These are phyloP conservation scores for Anethum foeniculum DNA, from an alignment of 140 eudicot genomes.

Conservation along the genomic window DNA sequence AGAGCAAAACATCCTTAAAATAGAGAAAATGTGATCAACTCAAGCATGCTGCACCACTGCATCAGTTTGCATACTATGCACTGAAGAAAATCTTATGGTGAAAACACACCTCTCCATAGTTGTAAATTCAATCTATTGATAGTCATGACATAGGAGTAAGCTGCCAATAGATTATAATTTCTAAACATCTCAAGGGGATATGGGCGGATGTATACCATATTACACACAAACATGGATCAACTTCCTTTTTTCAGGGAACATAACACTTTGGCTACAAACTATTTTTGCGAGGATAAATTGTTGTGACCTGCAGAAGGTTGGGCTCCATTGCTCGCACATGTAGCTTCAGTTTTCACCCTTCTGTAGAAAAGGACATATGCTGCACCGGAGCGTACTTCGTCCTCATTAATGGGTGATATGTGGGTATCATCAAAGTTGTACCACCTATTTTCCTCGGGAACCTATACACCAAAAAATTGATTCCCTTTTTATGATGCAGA, in stretches of 20 bases:
- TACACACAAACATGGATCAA: background rate
- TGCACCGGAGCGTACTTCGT: constrained; percentile 84
- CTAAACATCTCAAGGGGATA: background rate
- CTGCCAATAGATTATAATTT: background rate
- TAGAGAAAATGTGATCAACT: background rate
- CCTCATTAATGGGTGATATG: constrained; percentile 71
- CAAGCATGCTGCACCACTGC: background rate
- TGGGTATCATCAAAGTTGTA: constrained; percentile 92
- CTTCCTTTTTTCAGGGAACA: background rate
- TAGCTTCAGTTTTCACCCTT: constrained; percentile 41
- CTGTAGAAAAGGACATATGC: constrained; percentile 90
- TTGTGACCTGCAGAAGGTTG: constrained; percentile 25
- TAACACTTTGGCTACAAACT: constrained; percentile 1
- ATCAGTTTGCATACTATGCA: background rate
- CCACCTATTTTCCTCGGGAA: constrained; percentile 89
- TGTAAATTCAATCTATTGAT: background rate
- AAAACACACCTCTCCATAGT: background rate
- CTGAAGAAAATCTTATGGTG: background rate
- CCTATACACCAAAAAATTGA: constrained; percentile 34
- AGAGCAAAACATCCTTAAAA: background rate
- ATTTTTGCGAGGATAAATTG: constrained; percentile 25
- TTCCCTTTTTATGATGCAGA: background rate
- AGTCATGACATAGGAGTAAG: background rate
- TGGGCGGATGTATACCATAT: background rate
- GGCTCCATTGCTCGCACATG: constrained; percentile 35